Evolutionary conservation across 2,329 filamentous ascomycete species (phyloP), one percentile per base, ranked within the genome.

Genomic region (Niveomyces coronatus): DNA sequence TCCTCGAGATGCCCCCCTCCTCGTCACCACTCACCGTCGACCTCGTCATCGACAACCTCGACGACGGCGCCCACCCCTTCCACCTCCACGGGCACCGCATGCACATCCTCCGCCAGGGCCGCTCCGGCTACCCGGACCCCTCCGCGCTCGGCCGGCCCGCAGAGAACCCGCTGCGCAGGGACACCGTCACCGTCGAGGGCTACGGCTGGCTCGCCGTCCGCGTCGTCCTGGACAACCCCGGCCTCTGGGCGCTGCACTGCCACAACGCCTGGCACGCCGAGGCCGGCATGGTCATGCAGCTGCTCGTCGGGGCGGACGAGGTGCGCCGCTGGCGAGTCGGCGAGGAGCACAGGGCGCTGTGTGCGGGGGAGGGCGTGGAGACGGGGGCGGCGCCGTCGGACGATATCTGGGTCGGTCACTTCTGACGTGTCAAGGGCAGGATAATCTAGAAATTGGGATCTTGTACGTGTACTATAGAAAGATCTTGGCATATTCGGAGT

Each of bases 51-150:
- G 76, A 76, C 32, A 48, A 69, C 30, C 76, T 73, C 6, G 74
- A 80, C 51, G 64, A 79, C 30, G 49, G 58, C 5, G 52, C 51
- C 1, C 59, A 62, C 16, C 58, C 57, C 0, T 61, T 61, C 22
- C 76, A 82, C 54, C 58, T 82, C 0, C 79, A 80, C 53, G 74
- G 74, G 0, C 71, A 76, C 53, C 63, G 63, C 30, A 74, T 77
- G 55, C 72, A 73, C 46, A 58, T 71, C 27, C 47, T 62, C 1
- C 27, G 47, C 0, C 56, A 60, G 26, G 58, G 50, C 0, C 40
- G 41, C 0, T 51, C 49, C 3, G 60, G 60, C 1, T 63, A 63
- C 30, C 60, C 61, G 1, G n/a, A n/a, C n/a, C 60, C 59, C 1
- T 39, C 32, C 0, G 44, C 46, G 0, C 39, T 43, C 0, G 52